A percentile compares a stretch with the other conserved stretches of the same genome.
Conservation (phyloP, 2,329 filamentous ascomycete species). For the Cercospora sojina region DNA sequence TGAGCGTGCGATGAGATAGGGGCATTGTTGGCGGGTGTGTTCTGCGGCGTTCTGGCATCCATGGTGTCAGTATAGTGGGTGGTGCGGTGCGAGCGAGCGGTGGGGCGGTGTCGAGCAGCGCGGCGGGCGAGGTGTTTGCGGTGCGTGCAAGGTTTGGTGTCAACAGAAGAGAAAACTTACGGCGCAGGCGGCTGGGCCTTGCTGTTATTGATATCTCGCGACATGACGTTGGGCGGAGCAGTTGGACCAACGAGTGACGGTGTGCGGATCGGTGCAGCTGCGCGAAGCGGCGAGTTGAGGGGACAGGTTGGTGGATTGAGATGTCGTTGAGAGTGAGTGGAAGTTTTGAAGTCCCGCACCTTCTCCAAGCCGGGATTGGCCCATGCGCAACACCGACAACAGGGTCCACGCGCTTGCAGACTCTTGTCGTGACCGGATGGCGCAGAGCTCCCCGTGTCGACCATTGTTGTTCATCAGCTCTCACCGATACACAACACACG, state of each 20-base stretch:
- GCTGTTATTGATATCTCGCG: conserved; percentile 5
- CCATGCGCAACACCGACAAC: background rate
- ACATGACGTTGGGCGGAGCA: conserved; percentile 6
- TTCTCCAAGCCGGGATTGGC: conserved; percentile 1
- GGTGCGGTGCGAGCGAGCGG: background rate
- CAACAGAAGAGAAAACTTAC: conserved; percentile 13
- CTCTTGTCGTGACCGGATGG: background rate
- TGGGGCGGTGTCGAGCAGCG: background rate
- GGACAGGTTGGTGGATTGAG: conserved; percentile 2
- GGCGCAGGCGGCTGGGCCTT: conserved; percentile 14
- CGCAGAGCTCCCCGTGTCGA: background rate
- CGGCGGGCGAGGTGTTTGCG: background rate
- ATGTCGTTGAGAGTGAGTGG: conserved; percentile 5
- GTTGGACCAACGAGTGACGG: background rate
- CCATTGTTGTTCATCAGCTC: background rate
- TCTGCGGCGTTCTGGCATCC: conserved; percentile 82
- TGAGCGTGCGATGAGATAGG: conserved; percentile 97
- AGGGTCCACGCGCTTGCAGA: background rate
- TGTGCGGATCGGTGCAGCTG: background rate
- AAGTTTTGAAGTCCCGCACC: conserved; percentile 5
- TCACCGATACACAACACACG: background rate
- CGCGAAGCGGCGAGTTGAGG: background rate
- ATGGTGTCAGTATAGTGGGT: conserved; percentile 32
- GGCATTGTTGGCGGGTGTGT: conserved; percentile 92
- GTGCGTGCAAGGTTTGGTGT: background rate